Base-by-base conservation (phyloP, 1,284 basidiomycete species). In the Cerrena zonata region DNA sequence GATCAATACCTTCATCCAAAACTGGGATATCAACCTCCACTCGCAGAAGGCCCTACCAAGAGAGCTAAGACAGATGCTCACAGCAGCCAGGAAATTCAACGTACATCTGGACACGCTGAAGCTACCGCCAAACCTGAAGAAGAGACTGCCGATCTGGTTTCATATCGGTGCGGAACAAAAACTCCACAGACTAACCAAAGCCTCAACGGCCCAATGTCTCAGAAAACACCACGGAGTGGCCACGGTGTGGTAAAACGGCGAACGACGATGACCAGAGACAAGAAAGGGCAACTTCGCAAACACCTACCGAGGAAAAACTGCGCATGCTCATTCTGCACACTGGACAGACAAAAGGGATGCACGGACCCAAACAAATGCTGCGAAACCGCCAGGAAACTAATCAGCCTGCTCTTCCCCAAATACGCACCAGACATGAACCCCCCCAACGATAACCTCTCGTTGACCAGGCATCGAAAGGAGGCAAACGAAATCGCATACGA, bases 71-170 rank as follows among this genome's bases (percentile, higher is more conserved):
- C 25, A 13, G 0, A 51, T 62, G 50, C n/a, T 59, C 0, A 42
- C 24, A 3, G 25, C 42, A 0, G 58, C 55, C 0, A 45, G 37
- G 2, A 53, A 53, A 7, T 52, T 58, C 18, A 26, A 52, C 0
- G 40, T 60, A 0, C 22, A 40, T 0, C 53, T 60, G 7, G 51
- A 58, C 1, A 52, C 53, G 0, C 23, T 58, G 0, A 38, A 56
- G 10, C 50, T 59, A 3, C 37, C 54, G 0, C 0, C 27, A 1
- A 38, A 54, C 7, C 30, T 58, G 0, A 36, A 54, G 11, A 18
- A 42, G 2, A 2, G 10, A 0, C 47, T 66, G 0, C 66, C 66
- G 0, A 53, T 62, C 3, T 68, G 63, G 61, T 56, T 60, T 38
- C 62, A n/a, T n/a, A n/a, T n/a, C n/a, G n/a, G n/a, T n/a, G n/a